Percentiles rank a stretch among this genome's conserved stretches.
These are phyloP conservation scores for Pueraria montana DNA, from an alignment of 306 rosid species.

Conservation along the genomic window DNA sequence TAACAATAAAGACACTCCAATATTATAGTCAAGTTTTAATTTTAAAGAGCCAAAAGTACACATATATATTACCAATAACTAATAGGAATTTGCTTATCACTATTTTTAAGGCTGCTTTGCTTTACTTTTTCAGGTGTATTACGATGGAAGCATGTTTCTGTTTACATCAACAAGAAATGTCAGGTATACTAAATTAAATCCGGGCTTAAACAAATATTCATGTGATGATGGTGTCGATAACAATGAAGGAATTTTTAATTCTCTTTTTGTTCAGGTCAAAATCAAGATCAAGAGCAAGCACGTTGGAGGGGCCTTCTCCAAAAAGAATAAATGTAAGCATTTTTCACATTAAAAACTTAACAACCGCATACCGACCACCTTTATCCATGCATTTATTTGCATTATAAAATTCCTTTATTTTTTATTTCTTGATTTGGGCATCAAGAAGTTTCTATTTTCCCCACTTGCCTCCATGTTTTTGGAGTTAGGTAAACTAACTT, in stretches of 20 bases:
- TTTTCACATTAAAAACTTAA: not conserved
- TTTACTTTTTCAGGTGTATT: constrained; percentile 61
- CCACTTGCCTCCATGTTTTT: not conserved
- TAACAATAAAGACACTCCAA: constrained; percentile 5
- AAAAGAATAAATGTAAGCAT: constrained; percentile 80
- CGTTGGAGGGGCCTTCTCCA: constrained; percentile 93
- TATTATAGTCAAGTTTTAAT: not conserved
- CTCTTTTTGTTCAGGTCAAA: constrained; percentile 61
- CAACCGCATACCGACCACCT: not conserved
- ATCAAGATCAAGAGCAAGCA: constrained; percentile 79
- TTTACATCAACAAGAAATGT: constrained; percentile 76
- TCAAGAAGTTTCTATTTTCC: constrained; percentile 3
- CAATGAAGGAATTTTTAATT: not conserved
- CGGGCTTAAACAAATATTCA: not conserved
- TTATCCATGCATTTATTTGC: not conserved
- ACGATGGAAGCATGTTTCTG: constrained; percentile 74
- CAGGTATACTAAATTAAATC: constrained; percentile 61
- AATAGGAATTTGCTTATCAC: not conserved
- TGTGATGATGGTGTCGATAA: constrained; percentile 2
- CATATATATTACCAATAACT: constrained; percentile 7
- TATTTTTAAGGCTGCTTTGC: constrained; percentile 35
- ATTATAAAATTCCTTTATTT: constrained; percentile 11
- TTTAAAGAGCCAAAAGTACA: not conserved
- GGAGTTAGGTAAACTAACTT: constrained; percentile 22
- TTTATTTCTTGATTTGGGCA: constrained; percentile 15